Base-by-base conservation (phyloP, 2,329 filamentous ascomycete genomes). In the Colletotrichum brevisporum region DNA sequence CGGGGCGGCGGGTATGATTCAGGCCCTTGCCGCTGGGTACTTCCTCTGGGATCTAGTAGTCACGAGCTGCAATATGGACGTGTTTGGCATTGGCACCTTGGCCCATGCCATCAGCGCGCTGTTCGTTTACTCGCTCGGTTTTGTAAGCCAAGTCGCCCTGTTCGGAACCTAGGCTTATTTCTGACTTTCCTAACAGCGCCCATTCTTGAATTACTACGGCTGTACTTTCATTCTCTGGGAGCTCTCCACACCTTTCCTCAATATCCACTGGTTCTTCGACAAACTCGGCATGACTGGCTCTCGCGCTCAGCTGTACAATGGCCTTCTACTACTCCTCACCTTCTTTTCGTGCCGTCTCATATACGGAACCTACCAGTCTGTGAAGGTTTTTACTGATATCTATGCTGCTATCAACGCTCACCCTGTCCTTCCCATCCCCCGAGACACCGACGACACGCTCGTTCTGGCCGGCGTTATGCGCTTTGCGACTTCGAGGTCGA, bases 201-300 rank as follows among this genome's bases (percentile, higher is more conserved):
- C 94, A 2, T 95, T 95, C 76, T 86, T 95, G 72, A 95, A 95
- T 83, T 95, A 91, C 83, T 97, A 96, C 80, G 92, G 88, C 65
- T 87, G 88, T 65, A 89, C 89, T 69, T 97, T 97, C 80, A 93
- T 97, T 75, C 90, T 96, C 67, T 97, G 94, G 88, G 94, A 97
- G 80, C 88, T 97, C 47, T 95, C 92, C 27, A 92, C 91, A 5
- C 93, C 93, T 8, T 95, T 96, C 80, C 86, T 96, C 67, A 97
- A 97, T 78, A 88, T 95, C 77, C 94, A 97, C 84, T 97, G 94
- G 94, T 96, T 96, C 83, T 93, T 92, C 81, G 94, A 97, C 81
- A 97, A 97, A 83, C 83, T 95, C 68, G 87, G 89, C 75, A 90
- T 94, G 85, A 96, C 94, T 0, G 94, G 94, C 43, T 90, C 91